Base-by-base conservation (phyloP, 148 eudicot genomes). In the Tetragonia tetragonoides region DNA sequence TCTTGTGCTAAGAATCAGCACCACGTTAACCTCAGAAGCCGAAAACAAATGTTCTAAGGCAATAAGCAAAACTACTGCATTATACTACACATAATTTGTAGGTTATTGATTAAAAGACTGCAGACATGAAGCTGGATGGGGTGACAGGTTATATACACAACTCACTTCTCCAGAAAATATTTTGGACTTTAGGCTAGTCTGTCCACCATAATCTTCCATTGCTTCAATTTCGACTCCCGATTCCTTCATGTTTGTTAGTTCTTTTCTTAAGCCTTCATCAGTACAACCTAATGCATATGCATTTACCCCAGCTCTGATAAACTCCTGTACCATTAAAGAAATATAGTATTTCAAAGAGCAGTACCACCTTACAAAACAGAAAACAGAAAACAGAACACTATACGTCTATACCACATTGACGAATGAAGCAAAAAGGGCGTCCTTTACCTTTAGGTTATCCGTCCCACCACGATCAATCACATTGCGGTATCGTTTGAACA, bases 221-320 rank as follows among this genome's bases (percentile, higher is more conserved):
- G 86, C 90, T 87, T 92, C 92, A 69, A 94, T 83, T 84, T 86
- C 88, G 63, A 82, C 77, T 69, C 98, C 97, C 40, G 90, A 84
- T 44, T 89, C 93, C 80, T 84, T 94, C 84, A 94, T 88, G 79
- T 82, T 80, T 34, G 61, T 76, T 65, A 94, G 93, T 84, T 94
- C 98, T 79, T 85, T 86, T 80, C 95, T 87, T 71, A 94, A 79
- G 47, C 97, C 91, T 80, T 92, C 95, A 57, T 91, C 95, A 56
- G 98, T 92, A 83, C 97, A 94, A 39, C 98, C 98, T 86, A 94
- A 82, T 18, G 93, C 98, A 75, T 94, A 94, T 23, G 98, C 98
- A 86, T 94, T 92, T 42, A 92, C 98, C 63, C 98, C 98, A 53
- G 97, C 98, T 44, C 86, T 83, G 82, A 94, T 94, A 84, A 92